phyloP scores from a whole-genome alignment of 495 filamentous ascomycete species.

The Penicillium subrubescens region DNA sequence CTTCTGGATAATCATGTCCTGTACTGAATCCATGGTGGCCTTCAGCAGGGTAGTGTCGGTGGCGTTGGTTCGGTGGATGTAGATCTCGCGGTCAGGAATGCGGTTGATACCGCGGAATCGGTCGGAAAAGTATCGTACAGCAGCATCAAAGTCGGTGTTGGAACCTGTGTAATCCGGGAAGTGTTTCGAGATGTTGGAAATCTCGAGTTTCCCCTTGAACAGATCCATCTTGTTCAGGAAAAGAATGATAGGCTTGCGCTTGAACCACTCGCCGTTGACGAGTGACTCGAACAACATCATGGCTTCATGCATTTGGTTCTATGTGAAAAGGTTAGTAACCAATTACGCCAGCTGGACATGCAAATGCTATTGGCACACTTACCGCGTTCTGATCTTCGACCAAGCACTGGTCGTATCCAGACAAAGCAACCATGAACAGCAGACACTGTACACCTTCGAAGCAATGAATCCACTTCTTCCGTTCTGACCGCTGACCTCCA shows the following conservation, averaged over 20 bases:
- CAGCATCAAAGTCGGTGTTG: constrained; percentile 57
- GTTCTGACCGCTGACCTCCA: constrained; percentile 92
- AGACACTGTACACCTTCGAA: constrained; percentile 96
- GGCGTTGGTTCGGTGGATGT: constrained; percentile 91
- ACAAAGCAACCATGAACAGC: constrained; percentile 93
- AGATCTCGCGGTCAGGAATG: constrained; percentile 84
- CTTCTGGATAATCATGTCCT: constrained; percentile 99
- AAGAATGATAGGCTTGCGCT: constrained; percentile 91
- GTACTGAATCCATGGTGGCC: constrained; percentile 95
- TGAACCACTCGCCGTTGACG: constrained; percentile 97
- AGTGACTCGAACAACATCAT: constrained; percentile 98
- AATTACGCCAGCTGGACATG: not conserved
- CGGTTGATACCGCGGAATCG: constrained; percentile 87
- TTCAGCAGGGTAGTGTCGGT: constrained; percentile 95
- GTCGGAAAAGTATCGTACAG: constrained; percentile 84
- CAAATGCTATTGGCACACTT: constrained; percentile 39
- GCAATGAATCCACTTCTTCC: constrained; percentile 99
- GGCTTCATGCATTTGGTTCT: constrained; percentile 99
- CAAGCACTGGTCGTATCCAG: constrained; percentile 94
- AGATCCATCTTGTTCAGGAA: constrained; percentile 99
- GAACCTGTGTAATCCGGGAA: constrained; percentile 87
- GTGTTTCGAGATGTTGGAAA: constrained; percentile 81
- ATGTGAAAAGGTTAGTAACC: not conserved
- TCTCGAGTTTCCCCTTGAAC: constrained; percentile 84
- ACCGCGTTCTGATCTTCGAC: constrained; percentile 98